Base-by-base conservation (phyloP, 1,284 basidiomycete species). In the Anthracocystis panici-leucophaei region DNA sequence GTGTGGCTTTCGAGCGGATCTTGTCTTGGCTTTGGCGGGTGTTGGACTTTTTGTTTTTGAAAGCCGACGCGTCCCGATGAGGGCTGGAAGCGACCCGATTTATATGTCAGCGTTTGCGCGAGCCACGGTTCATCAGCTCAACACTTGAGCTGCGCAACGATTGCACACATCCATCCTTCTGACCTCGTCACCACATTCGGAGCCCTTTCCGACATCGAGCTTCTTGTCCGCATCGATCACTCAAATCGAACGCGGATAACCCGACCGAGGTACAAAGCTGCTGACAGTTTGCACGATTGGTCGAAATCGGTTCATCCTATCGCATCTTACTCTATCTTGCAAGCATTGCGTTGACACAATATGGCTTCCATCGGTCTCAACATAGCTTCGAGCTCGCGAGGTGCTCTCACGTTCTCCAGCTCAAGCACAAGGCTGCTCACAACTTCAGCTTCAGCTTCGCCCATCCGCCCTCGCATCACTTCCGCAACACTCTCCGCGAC, bases 301-400 rank as follows among this genome's bases (percentile, higher is more conserved):
- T n/a, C n/a, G n/a, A n/a, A n/a, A n/a, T n/a, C n/a, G 49, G 35
- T 38, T 35, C 38, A 21, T 20, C 11, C 11, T 4, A 20, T 41
- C 38, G 38, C 35, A 41, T 53, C 38, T 27, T 20, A n/a, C 3
- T n/a, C 25, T 10, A 18, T 21, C 21, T 51, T 18, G 10, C 16
- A 23, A 21, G 41, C 23, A 38, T 38, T 38, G 12, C 25, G n/a
- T 3, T 12, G 14, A 27, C 8, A 51, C 21, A 54, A 63, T 69
- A 63, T 69, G 66, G 60, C 66, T 33, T 59, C 56, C 9, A 44
- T 69, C 56, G 66, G 57, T 10, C 23, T 69, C 23, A 63, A 62
- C 46, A 35, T 63, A 11, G 60, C 66, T 14, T 69, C 60, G 21
- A 56, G 60, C 45, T 69, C 66, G 12, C 60, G 60, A 31, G 46